Conservation (phyloP, 257 asterid species). For the Solanum sitiens region DNA sequence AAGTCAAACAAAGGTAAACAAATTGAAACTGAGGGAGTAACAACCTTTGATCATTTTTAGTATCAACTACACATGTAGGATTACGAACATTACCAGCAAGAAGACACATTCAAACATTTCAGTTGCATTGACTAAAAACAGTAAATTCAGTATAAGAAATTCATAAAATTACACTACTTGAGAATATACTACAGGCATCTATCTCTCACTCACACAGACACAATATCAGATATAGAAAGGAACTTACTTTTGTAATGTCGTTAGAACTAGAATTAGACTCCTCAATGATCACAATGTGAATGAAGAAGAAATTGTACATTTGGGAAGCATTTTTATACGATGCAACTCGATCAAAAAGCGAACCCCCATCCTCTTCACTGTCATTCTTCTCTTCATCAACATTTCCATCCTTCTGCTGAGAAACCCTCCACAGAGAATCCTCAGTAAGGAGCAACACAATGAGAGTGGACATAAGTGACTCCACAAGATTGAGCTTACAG, state of each 20-base stretch:
- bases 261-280: constrained; percentile 38
- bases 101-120: not conserved
- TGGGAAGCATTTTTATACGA: constrained; percentile 77
- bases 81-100: not conserved
- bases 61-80: too few species aligned
- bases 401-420: constrained; percentile 16
- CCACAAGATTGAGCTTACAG: constrained; percentile 69
- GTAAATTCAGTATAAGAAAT: too few species aligned
- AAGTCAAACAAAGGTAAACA: too few species aligned
- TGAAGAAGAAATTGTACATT: constrained; percentile 73
- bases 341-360: constrained; percentile 45
- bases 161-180: not conserved
- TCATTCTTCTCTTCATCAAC: constrained; percentile 18
- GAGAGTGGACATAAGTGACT: constrained; percentile 75
- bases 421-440: constrained; percentile 40
- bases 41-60: too few species aligned
- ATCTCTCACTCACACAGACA: too few species aligned
- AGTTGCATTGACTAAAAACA: not conserved
- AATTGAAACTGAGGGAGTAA: too few species aligned
- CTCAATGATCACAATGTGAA: constrained; percentile 58
- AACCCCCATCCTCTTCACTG: constrained; percentile 6
- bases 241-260: constrained; percentile 38
- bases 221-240: not conserved
- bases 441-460: constrained; percentile 78
- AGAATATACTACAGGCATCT: not conserved